These are phyloP conservation scores for Krasilnikovozyma curviuscula DNA, from an alignment of 768 basidiomycete species.

Conservation along the genomic window DNA sequence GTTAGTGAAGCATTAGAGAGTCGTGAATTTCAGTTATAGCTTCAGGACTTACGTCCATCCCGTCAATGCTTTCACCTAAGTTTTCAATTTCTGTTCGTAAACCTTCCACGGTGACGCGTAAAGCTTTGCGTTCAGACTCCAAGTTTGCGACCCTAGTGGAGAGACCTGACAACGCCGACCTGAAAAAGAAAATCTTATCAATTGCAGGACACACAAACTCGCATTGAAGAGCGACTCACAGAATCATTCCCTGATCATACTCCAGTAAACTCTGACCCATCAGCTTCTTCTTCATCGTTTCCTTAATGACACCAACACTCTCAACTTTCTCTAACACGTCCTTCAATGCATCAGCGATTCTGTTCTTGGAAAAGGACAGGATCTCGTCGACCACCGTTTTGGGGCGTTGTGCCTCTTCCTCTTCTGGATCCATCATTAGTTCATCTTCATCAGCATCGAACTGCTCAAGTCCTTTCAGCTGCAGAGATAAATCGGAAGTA, in stretches of 20 bases:
- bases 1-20: too few relatives aligned
- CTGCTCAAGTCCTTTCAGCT: not conserved
- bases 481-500: not conserved
- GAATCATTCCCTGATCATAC: constrained; percentile 6
- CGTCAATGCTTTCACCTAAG: constrained; percentile 7
- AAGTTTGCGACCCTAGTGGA: constrained; percentile 9
- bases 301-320: constrained; percentile 1
- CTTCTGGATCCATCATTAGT: not conserved
- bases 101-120: constrained; percentile 6
- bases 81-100: constrained; percentile 5
- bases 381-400: constrained; percentile 9
- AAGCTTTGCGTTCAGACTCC: constrained; percentile 6
- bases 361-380: constrained; percentile 6
- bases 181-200: not conserved
- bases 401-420: not conserved
- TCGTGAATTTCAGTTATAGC: too few relatives aligned
- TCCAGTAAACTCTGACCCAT: constrained; percentile 1
- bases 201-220: not conserved
- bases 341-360: constrained; percentile 6
- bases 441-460: not conserved
- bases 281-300: constrained; percentile 2
- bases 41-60: constrained; percentile 6
- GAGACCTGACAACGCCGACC: constrained; percentile 8
- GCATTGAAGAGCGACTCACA: not conserved
- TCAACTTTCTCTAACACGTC: constrained; percentile 6